Conservation (phyloP, 140 eudicot species). For the Cichorium intybus region DNA sequence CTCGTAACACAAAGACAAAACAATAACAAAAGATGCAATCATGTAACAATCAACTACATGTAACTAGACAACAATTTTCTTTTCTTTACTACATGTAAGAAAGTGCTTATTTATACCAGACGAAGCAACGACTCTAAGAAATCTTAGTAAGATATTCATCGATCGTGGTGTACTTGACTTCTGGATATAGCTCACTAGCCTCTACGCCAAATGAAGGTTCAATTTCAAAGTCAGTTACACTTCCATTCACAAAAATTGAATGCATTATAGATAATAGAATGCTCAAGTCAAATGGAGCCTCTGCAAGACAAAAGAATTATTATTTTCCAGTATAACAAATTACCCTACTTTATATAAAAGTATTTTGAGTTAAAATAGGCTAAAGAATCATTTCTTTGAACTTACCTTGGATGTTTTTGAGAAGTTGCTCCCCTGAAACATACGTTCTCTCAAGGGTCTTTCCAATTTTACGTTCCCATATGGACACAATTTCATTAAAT, state of each 20-base stretch:
- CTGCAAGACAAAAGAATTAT: slow-evolving; percentile 19
- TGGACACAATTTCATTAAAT: slow-evolving; percentile 41
- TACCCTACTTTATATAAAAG: background rate
- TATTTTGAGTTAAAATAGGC: background rate
- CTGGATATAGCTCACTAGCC: slow-evolving; percentile 44
- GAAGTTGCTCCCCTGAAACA: slow-evolving; percentile 44
- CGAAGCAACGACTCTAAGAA: slow-evolving; percentile 11
- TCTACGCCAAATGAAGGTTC: slow-evolving; percentile 39
- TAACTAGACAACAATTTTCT: background rate
- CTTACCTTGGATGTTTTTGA: slow-evolving; percentile 48
- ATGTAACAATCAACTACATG: background rate
- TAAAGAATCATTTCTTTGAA: background rate
- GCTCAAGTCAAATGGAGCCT: slow-evolving; percentile 37
- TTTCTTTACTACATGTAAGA: too few species aligned
- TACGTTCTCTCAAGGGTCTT: slow-evolving; percentile 44
- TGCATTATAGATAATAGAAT: slow-evolving; percentile 29
- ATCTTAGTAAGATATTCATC: slow-evolving; percentile 29
- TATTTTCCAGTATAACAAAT: background rate
- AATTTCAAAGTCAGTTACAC: slow-evolving; percentile 30
- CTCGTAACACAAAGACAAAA: background rate
- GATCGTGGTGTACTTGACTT: slow-evolving; percentile 22
- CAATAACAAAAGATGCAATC: background rate
- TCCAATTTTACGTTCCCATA: slow-evolving; percentile 65
- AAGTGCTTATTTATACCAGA: background rate
- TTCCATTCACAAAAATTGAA: slow-evolving; percentile 30